phyloP scores from a whole-genome alignment of 2,329 filamentous ascomycete genomes.

The Fusarium miscanthi region DNA sequence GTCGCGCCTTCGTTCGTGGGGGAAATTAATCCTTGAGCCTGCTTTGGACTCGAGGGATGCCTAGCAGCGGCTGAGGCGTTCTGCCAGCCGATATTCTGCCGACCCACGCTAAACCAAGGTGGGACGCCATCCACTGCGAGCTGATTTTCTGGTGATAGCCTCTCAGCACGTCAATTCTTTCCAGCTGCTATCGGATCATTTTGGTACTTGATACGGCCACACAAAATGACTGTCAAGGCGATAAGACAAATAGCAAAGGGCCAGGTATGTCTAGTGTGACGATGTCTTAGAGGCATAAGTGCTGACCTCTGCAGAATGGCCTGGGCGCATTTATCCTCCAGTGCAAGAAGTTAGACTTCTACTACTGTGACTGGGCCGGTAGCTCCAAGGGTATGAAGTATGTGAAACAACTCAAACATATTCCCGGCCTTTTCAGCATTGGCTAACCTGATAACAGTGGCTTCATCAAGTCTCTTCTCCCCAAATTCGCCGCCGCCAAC shows the following conservation, averaged over 20 bases:
- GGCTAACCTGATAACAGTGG: slow-evolving; percentile 62
- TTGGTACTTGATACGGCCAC: slow-evolving; percentile 46
- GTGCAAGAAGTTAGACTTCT: slow-evolving; percentile 94
- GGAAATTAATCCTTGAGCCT: slow-evolving; percentile 41
- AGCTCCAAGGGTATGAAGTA: slow-evolving; percentile 97
- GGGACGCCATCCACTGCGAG: slow-evolving; percentile 23
- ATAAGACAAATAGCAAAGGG: slow-evolving; percentile 63
- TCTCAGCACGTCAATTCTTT: slow-evolving; percentile 37
- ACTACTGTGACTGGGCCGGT: slow-evolving; percentile 97
- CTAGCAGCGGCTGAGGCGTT: slow-evolving; percentile 20
- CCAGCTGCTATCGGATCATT: slow-evolving; percentile 40
- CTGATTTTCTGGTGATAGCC: slow-evolving; percentile 42
- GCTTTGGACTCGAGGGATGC: slow-evolving; percentile 18
- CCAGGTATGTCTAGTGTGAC: slow-evolving; percentile 57
- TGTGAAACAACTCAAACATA: slow-evolving; percentile 35
- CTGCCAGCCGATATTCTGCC: slow-evolving; percentile 40
- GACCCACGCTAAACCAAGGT: slow-evolving; percentile 41
- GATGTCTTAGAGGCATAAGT: background rate
- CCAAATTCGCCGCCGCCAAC: slow-evolving; percentile 81
- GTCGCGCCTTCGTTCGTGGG: slow-evolving; percentile 36
- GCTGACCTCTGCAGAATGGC: slow-evolving; percentile 76
- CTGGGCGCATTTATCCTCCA: slow-evolving; percentile 96
- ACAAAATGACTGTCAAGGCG: slow-evolving; percentile 66
- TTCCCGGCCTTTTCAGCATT: background rate
- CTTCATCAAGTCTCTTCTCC: slow-evolving; percentile 83